Base-by-base conservation (phyloP, 73 alveolate genomes). In the Paramecium octaurelia region DNA sequence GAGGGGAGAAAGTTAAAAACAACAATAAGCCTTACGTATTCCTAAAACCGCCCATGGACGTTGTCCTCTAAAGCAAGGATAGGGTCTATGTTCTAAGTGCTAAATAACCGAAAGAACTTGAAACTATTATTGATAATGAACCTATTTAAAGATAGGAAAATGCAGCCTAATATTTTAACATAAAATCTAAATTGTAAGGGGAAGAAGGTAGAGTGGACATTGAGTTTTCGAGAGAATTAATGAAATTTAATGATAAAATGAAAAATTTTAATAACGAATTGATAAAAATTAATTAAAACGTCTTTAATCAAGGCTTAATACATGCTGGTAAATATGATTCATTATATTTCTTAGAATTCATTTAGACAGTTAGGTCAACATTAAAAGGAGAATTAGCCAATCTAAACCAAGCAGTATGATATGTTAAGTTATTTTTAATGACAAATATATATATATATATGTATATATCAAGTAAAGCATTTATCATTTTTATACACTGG, bases 11-110 rank as follows among this genome's bases (percentile, higher is more conserved):
- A 18, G 34, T 59, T 46, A 93, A 88, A 70, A 60, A 68, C 34
- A 85, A 89, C 44, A 88, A 24, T 29, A 96, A 96, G 46, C 96
- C 97, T 35, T 96, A 96, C 57, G 97, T 96, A 8, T 94, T 94
- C 92, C 88, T 96, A 34, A 92, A 96, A 69, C 98, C 98, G 9
- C 95, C 96, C 27, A 75, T 57, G 38, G 95, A 92, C 84, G 92
- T 85, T 16, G 64, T 43, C 1, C 35, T 85, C 0, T 20, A 80
- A 34, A 71, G 58, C 36, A 83, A 80, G 42, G 95, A 92, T 92
- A 77, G 75, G 59, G 92, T 92, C 5, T 92, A 83, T 92, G 93
- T 92, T 5, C 48, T 92, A 35, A 60, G 92, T 35, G 85, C 54
- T 9, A 92, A 92, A 70, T 75, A 92, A 43, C 95, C 95, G 0